Percentiles rank a stretch among this genome's conserved stretches.
phyloP scores from a whole-genome alignment of 148 eudicot species.

The Chenopodium berlandieri region DNA sequence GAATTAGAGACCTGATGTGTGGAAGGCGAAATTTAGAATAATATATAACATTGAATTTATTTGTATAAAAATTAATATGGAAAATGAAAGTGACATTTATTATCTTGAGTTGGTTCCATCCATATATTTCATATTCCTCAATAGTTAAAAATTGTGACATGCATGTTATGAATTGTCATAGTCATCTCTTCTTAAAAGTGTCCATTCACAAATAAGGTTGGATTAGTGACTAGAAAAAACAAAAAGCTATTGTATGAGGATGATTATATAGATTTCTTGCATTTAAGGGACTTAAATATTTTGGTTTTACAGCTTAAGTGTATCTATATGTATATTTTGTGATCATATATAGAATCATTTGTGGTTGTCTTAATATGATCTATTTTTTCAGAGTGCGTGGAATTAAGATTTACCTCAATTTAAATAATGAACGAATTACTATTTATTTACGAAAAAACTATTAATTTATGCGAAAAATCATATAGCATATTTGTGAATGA shows the following conservation, averaged over 20 bases:
- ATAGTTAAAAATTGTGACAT: not conserved
- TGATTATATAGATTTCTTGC: not conserved
- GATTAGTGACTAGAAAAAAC: not conserved
- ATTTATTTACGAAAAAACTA: too few relatives aligned
- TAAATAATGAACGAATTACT: too few relatives aligned
- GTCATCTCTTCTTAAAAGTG: conserved; percentile 4
- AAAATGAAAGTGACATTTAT: conserved; percentile 11
- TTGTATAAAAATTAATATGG: not conserved
- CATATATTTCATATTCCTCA: not conserved
- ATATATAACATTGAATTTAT: too few relatives aligned
- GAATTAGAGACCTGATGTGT: too few relatives aligned
- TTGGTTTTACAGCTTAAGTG: not conserved
- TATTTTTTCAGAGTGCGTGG: not conserved
- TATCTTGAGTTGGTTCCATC: not conserved
- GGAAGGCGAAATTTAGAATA: too few relatives aligned
- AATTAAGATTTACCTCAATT: not conserved
- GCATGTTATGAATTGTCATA: conserved; percentile 11
- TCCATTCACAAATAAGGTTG: not conserved
- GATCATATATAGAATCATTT: not conserved
- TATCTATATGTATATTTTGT: not conserved
- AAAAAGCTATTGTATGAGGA: not conserved
- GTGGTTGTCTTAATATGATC: not conserved
- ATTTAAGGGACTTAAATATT: not conserved
- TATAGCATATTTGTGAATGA: too few relatives aligned
- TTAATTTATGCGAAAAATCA: too few relatives aligned